Base-by-base conservation (phyloP, 345 rosid genomes). In the Dipteronia sinensis region DNA sequence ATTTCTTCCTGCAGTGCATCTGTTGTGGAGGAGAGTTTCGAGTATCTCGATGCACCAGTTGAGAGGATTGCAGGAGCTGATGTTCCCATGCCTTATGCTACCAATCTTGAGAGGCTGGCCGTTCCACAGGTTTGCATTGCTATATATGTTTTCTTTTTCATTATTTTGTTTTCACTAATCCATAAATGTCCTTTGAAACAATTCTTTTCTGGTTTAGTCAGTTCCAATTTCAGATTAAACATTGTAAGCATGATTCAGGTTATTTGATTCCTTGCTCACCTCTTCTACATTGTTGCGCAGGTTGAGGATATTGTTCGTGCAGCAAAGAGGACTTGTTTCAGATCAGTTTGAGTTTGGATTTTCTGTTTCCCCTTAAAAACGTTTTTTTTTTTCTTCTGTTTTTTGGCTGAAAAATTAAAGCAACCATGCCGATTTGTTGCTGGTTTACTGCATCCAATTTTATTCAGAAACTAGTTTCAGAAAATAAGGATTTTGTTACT, bases 11-110 rank as follows among this genome's bases (percentile, higher is more conserved):
- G 42, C 91, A 93, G 98, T 73, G 82, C 94, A 2, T 89, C 92
- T 42, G 88, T 95, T 67, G 73, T 91, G 71, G 99, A 95, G 80
- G 98, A 93, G 53, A 93, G 98, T 89, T 95, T 93, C n/a, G 87
- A 83, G 20, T 92, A 89, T 85, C 90, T 95, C 44, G 99, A 93
- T 83, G 96, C 99, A 46, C 88, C 97, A 0, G 87, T 93, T 13
- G 96, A 95, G 88, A 91, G 99, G 83, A 87, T 92, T 44, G 86
- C 94, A 69, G 94, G 96, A 82, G 96, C 99, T 66, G 99, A 95
- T 83, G 94, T 92, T 65, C 97, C 97, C 66, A 92, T 87, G 98
- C 97, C 99, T 29, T 95, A 90, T 51, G 96, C 98, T 10, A 87
- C 94, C 23, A 93, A 93, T 86, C 87, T 93, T 25, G 98, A 95